Evolutionary conservation across 306 rosid species (phyloP), one percentile per base, ranked within the genome.

Genomic region (Cotoneaster glaucophyllus): DNA sequence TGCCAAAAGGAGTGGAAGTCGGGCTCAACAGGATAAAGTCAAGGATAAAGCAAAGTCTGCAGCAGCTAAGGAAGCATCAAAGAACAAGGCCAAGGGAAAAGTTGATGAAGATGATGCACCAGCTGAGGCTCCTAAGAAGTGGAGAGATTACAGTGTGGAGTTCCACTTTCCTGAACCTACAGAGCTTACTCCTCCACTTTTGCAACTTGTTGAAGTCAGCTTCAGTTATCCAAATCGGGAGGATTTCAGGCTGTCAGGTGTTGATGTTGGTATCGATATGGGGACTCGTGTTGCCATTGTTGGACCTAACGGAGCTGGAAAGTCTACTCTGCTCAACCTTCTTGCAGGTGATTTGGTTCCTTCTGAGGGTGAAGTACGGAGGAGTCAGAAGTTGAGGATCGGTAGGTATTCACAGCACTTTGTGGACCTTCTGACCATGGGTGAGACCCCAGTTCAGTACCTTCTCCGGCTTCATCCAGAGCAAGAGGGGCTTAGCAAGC

Each of bases 401-500:
- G 93, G 93, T 53, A 83, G 91, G 82, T 89, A 89, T 39, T 87
- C 89, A 2, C 89, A 87, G 63, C 92, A 86, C 84, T 90, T 88
- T 79, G 89, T 84, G 53, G 92, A 90, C 83, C 89, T 90, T 44
- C 73, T 88, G 71, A 87, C 90, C 59, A 90, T 88, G 92, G 90
- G 86, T 5, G 96, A 90, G 82, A 87, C 86, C 22, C 86, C 85
- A 4, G 89, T 87, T 65, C 87, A 86, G 79, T 90, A 87, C 75
- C 88, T 90, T 78, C 89, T 90, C 45, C 89, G 88, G 61, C 91
- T 88, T 67, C 91, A 90, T 79, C 91, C 92, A 0, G 87, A 88
- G 24, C 96, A 90, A 71, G 96, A 88, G 80, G 93, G 96, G 53
- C 82, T 84, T 28, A 90, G 96, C 80, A 90, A 88, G 90, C 92